Conservation (phyloP, 2,329 filamentous ascomycete species). For the Coniochaeta prunicola region DNA sequence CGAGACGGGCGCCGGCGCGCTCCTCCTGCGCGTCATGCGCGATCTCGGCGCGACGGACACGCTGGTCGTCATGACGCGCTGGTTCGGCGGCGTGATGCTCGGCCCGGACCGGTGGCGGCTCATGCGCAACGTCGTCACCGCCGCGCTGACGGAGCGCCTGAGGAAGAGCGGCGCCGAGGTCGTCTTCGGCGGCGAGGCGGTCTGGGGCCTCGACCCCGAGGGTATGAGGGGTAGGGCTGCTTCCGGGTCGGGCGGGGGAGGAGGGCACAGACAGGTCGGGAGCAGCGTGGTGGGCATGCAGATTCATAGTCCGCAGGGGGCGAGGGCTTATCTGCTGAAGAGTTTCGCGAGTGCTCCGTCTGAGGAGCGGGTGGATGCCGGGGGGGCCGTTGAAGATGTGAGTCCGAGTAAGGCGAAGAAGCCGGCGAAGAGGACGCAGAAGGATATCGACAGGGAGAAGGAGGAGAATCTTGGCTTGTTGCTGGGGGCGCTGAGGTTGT, state of each 20-base stretch:
- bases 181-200: constrained; percentile 40
- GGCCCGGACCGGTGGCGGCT: constrained; percentile 56
- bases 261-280: constrained; percentile 16
- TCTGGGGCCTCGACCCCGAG: constrained; percentile 55
- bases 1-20: constrained; percentile 50
- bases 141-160: constrained; percentile 45
- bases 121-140: constrained; percentile 50
- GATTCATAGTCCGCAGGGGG: constrained; percentile 67
- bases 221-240: constrained; percentile 33
- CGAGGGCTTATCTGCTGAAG: constrained; percentile 49
- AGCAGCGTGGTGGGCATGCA: constrained; percentile 49
- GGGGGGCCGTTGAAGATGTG: constrained; percentile 8
- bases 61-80: constrained; percentile 52
- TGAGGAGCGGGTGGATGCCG: constrained; percentile 9
- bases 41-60: constrained; percentile 43
- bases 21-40: constrained; percentile 47
- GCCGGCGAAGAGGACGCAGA: constrained; percentile 39
- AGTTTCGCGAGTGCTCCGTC: constrained; percentile 47
- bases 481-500: constrained; percentile 61
- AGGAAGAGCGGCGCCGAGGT: constrained; percentile 33
- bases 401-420: constrained; percentile 8
- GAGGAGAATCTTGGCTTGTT: constrained; percentile 63
- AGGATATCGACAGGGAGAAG: constrained; percentile 50
- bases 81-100: constrained; percentile 56
- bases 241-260: constrained; percentile 11